Conservation (phyloP, 2,329 filamentous ascomycete species). For the Phoma sp. region DNA sequence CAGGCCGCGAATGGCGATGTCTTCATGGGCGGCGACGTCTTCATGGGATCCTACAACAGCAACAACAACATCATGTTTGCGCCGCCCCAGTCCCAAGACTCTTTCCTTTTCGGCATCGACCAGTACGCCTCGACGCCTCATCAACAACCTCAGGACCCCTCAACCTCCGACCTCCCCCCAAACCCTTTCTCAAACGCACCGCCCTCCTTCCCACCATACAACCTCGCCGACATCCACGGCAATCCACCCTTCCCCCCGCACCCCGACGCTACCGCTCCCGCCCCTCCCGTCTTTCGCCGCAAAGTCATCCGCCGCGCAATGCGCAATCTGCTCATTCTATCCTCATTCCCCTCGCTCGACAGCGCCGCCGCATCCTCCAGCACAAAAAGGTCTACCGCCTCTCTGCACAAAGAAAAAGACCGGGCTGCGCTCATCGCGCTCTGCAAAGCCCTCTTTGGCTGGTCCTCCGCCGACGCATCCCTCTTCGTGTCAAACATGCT, state of each 20-base stretch:
- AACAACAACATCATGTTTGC: constrained; percentile 38
- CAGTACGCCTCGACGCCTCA: constrained; percentile 35
- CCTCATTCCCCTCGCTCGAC: constrained; percentile 51
- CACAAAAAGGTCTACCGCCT: constrained; percentile 56
- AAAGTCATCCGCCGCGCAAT: constrained; percentile 58
- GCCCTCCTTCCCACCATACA: constrained; percentile 31
- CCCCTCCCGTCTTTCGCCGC: constrained; percentile 28
- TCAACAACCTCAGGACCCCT: constrained; percentile 15
- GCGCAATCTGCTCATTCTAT: constrained; percentile 64
- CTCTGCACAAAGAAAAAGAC: constrained; percentile 42
- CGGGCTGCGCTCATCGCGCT: constrained; percentile 62
- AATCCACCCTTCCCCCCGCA: constrained; percentile 23
- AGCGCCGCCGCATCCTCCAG: constrained; percentile 47
- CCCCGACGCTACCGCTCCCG: constrained; percentile 15
- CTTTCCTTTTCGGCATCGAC: constrained; percentile 48
- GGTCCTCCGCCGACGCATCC: constrained; percentile 37
- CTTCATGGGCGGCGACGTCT: constrained; percentile 27
- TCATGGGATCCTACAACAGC: constrained; percentile 25
- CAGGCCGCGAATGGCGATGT: constrained; percentile 28
- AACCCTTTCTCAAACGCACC: constrained; percentile 35
- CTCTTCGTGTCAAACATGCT: constrained; percentile 48
- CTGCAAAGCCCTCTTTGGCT: constrained; percentile 50
- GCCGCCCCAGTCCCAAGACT: constrained; percentile 38
- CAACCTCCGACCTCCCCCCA: constrained; percentile 27
- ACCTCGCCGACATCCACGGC: constrained; percentile 30